Base-by-base conservation (phyloP, 2,329 filamentous ascomycete species). In the Zalaria obscura region DNA sequence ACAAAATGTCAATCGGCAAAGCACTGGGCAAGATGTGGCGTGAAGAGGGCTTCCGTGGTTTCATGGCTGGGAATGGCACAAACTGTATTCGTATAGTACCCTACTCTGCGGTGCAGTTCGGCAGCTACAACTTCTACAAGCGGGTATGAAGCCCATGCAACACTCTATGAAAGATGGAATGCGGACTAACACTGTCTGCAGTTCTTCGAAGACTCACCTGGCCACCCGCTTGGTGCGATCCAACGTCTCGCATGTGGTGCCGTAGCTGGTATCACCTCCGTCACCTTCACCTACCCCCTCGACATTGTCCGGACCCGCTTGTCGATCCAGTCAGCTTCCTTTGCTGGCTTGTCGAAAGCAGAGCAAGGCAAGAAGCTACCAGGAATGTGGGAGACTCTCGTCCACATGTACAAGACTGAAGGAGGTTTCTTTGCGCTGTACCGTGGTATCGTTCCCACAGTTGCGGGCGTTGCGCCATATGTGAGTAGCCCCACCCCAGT, bases 21-120 rank as follows among this genome's bases (percentile, higher is more conserved):
- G 91, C 86, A 3, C 69, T 98, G 48, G 74, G 68, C 35, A 98
- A 98, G 64, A 98, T 98, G 82, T 94, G 89, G 80, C 79, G 72
- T 52, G 91, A 98, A 59, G 91, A 98, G 64, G 91, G 91, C 41
- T 96, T 88, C 86, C 79, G 78, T 60, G 91, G 91, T 0, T 93
- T 96, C 63, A 93, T 98, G 88, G 78, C 87, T 50, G 91, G 91
- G 40, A 98, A 98, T 60, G 91, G 91, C 48, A 95, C 88, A 46
- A 98, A 98, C 63, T 98, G 91, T 70, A 85, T 98, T 54, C 84
- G 91, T 47, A 98, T 98, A 51, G 86, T 98, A 40, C 91, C 91
- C 4, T 98, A 98, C 62, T 96, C 89, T 39, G 91, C 91, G 7
- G 91, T 96, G 34, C 91, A 98, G 58, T 98, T 98, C 62, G 89